Conservation (phyloP, 768 basidiomycete species). For the Lactifluus hygrophoroides region DNA sequence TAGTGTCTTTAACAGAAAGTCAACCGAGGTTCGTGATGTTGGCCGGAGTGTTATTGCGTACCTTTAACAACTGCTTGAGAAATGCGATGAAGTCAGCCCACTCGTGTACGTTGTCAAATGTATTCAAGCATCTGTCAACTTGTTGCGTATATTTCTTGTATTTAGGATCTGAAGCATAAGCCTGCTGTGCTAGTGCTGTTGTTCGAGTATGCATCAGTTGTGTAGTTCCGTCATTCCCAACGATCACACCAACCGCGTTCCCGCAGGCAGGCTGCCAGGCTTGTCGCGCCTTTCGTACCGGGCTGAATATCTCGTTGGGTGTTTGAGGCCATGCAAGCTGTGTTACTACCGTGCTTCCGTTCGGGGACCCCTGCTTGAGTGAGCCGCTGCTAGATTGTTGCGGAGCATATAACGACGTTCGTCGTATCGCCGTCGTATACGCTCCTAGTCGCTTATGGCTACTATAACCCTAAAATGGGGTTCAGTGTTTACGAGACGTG, state of each 20-base stretch:
- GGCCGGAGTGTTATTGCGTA: constrained; percentile 26
- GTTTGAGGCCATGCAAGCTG: constrained; percentile 1
- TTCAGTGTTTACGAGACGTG: no score
- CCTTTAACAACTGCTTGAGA: constrained; percentile 88
- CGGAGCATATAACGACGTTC: constrained; percentile 62
- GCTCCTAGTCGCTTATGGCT: no score
- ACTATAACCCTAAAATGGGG: constrained; percentile 6
- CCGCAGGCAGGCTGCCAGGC: constrained; percentile 30
- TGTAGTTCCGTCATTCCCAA: neutral
- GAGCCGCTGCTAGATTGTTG: constrained; percentile 63
- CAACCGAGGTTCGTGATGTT: neutral
- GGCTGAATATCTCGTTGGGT: neutral
- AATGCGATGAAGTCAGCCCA: constrained; percentile 99
- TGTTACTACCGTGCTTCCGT: neutral
- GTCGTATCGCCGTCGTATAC: no score
- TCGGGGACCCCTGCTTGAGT: neutral
- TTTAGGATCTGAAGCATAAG: constrained; percentile 75
- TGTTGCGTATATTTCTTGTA: constrained; percentile 90
- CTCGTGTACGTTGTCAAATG: constrained; percentile 94
- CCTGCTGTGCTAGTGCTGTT: constrained; percentile 43
- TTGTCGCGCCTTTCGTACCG: constrained; percentile 13
- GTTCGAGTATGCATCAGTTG: constrained; percentile 1
- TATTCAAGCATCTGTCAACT: constrained; percentile 86
- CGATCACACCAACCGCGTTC: constrained; percentile 40
- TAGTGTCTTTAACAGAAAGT: constrained; percentile 51